Evolutionary conservation across 2,329 filamentous ascomycete genomes (phyloP).

Genomic region (Colletotrichum lindemuthianum): DNA sequence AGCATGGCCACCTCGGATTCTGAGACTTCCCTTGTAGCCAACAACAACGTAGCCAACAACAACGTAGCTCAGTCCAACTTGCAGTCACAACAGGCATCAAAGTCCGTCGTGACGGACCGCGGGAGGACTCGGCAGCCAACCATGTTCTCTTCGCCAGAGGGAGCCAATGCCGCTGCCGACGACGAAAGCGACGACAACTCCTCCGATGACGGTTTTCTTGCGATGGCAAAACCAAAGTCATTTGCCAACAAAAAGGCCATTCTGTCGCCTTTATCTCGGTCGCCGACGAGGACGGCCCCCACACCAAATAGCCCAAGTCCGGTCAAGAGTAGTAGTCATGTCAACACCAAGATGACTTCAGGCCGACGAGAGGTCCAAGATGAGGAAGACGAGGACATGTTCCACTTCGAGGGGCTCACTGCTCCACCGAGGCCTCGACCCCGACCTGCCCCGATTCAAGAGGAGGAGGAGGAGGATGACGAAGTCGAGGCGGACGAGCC

Average conservation of each 20-base stretch:
- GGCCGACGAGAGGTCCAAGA: conserved; percentile 20
- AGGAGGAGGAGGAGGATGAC: conserved; percentile 50
- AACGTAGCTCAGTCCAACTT: neutral
- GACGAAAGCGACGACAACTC: conserved; percentile 44
- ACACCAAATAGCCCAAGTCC: conserved; percentile 20
- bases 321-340: conserved; percentile 5
- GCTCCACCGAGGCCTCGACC: conserved; percentile 42
- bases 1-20: conserved; percentile 29
- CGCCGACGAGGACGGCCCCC: conserved; percentile 21
- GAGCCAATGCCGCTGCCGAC: neutral
- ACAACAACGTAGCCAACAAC: conserved; percentile 23
- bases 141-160: neutral
- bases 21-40: conserved; percentile 24
- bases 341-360: neutral
- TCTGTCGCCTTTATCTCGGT: conserved; percentile 28
- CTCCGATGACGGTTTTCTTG: conserved; percentile 53
- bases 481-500: conserved; percentile 29
- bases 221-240: conserved; percentile 50
- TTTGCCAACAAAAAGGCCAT: conserved; percentile 42
- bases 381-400: conserved; percentile 51
- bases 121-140: neutral
- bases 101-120: neutral
- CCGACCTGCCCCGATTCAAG: conserved; percentile 41
- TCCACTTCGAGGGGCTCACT: conserved; percentile 56
- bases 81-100: conserved; percentile 1